phyloP scores from a whole-genome alignment of 108 stramenopile species.

The Cyclotella choctawhatcheeana region DNA sequence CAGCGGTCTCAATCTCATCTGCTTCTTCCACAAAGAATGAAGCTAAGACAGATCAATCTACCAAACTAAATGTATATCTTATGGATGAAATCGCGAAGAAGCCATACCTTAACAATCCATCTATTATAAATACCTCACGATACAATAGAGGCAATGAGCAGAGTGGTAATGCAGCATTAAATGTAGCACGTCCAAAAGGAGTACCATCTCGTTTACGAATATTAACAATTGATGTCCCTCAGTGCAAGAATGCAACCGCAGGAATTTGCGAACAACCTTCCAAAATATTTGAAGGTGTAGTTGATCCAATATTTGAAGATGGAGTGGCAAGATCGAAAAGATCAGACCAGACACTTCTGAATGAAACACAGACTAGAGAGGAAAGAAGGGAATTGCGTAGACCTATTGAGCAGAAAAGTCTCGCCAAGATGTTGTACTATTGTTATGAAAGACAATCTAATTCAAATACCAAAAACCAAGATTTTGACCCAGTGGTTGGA shows the following conservation, averaged over 20 bases:
- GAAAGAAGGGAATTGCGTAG: conserved; percentile 23
- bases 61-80: conserved; percentile 54
- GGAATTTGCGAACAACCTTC: conserved; percentile 31
- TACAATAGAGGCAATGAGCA: background rate
- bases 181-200: conserved; percentile 41
- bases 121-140: background rate
- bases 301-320: conserved; percentile 30
- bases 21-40: conserved; percentile 10
- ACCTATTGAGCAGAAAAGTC: conserved; percentile 72
- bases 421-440: conserved; percentile 56
- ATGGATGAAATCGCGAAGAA: conserved; percentile 79
- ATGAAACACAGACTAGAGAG: conserved; percentile 3
- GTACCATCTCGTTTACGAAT: conserved; percentile 67
- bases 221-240: conserved; percentile 69
- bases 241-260: conserved; percentile 57
- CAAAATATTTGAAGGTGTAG: conserved; percentile 24
- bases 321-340: conserved; percentile 68
- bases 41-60: background rate
- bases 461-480: background rate
- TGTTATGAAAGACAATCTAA: conserved; percentile 23
- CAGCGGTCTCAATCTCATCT: too few relatives aligned
- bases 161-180: background rate
- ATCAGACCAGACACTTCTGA: conserved; percentile 13
- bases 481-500: conserved; percentile 43
- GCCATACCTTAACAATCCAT: conserved; percentile 52